A percentile compares a stretch with the other conserved stretches of the same genome.
phyloP scores from a whole-genome alignment of 192 early-diverging fungal genomes.

The Coemansia sp. region DNA sequence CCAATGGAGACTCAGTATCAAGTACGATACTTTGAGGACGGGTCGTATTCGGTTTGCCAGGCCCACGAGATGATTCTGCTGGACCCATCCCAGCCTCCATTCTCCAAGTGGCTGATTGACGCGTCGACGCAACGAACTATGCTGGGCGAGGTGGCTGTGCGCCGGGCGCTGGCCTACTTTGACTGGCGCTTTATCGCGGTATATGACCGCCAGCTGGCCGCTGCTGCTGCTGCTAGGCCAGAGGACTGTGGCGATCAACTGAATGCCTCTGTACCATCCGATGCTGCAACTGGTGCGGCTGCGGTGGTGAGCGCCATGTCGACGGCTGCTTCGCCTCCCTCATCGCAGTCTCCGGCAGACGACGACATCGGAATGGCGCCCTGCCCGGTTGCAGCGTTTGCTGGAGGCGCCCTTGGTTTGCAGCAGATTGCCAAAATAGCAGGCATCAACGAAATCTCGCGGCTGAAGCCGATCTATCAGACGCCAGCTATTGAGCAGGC shows the following conservation, averaged over 20 bases:
- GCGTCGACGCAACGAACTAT: not conserved
- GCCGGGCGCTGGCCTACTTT: slow-evolving; percentile 49
- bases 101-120: slow-evolving; percentile 11
- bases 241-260: not conserved
- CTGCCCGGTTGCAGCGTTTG: not conserved
- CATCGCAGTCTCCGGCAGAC: not conserved
- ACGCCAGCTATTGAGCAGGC: not conserved
- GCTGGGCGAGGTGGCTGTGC: slow-evolving; percentile 26
- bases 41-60: slow-evolving; percentile 36
- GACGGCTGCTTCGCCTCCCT: not conserved
- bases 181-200: slow-evolving; percentile 44
- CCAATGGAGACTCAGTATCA: slow-evolving; percentile 12
- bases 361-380: not conserved
- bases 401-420: not conserved
- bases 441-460: slow-evolving; percentile 27
- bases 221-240: not conserved
- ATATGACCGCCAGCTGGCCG: not conserved
- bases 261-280: not conserved
- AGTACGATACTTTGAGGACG: slow-evolving; percentile 54
- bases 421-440: slow-evolving; percentile 1
- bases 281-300: not conserved
- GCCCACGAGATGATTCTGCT: slow-evolving; percentile 37
- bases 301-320: slow-evolving; percentile 1
- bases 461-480: slow-evolving; percentile 14
- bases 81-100: slow-evolving; percentile 11